These are phyloP conservation scores for Grosmannia clavigera DNA, from an alignment of 2,329 filamentous ascomycete species.

Conservation along the genomic window DNA sequence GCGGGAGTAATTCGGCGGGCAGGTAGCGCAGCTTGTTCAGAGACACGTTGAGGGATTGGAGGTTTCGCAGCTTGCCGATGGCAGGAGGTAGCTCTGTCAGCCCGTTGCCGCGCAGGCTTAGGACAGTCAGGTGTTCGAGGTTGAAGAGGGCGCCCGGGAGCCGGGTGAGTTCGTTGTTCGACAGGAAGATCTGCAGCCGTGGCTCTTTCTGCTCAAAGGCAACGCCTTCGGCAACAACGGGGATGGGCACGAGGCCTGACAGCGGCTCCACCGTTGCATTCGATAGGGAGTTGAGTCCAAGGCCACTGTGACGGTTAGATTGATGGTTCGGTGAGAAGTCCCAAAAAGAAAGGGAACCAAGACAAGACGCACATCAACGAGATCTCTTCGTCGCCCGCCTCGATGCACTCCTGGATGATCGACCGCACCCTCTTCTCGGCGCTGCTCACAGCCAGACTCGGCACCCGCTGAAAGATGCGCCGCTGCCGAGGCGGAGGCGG, in stretches of 20 bases:
- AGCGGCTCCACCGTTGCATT: slow-evolving; percentile 46
- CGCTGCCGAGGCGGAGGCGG: slow-evolving; percentile 10
- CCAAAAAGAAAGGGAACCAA: neutral
- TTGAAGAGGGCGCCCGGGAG: slow-evolving; percentile 51
- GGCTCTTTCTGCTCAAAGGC: slow-evolving; percentile 48
- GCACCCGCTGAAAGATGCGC: slow-evolving; percentile 16
- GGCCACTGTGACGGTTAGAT: slow-evolving; percentile 18
- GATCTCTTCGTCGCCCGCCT: slow-evolving; percentile 44
- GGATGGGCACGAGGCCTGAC: slow-evolving; percentile 39
- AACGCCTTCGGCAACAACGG: slow-evolving; percentile 40
- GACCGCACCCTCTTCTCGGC: slow-evolving; percentile 32
- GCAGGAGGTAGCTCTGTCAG: slow-evolving; percentile 48
- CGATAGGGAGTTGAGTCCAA: slow-evolving; percentile 40
- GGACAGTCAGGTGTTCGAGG: slow-evolving; percentile 47
- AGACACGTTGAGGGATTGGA: slow-evolving; percentile 52
- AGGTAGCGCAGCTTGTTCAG: slow-evolving; percentile 49
- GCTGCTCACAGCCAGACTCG: slow-evolving; percentile 18
- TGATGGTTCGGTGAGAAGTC: neutral
- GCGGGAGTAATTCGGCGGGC: slow-evolving; percentile 48
- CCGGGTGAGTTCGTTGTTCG: slow-evolving; percentile 41
- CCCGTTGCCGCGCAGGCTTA: slow-evolving; percentile 53
- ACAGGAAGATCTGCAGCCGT: slow-evolving; percentile 47
- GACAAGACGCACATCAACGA: slow-evolving; percentile 15
- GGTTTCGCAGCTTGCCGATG: slow-evolving; percentile 43
- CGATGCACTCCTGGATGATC: slow-evolving; percentile 40